A percentile compares a stretch with the other conserved stretches of the same genome.
phyloP scores from a whole-genome alignment of 768 basidiomycete genomes.

The Calocybe cyanea region DNA sequence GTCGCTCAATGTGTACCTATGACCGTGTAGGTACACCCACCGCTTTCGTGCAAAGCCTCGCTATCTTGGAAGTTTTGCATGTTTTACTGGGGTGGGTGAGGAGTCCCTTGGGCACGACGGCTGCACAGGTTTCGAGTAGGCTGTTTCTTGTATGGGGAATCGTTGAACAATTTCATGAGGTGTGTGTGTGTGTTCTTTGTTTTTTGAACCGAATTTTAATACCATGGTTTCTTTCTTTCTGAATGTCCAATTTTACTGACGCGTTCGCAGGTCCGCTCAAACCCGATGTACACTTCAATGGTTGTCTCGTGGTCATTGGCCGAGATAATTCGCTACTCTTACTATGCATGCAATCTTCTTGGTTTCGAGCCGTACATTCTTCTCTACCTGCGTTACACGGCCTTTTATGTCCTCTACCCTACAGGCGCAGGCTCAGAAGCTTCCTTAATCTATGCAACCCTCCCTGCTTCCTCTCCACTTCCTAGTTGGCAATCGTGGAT shows the following conservation, averaged over 20 bases:
- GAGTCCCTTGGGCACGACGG: slow-evolving; percentile 70
- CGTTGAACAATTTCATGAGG: slow-evolving; percentile 56
- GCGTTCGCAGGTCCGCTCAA: slow-evolving; percentile 65
- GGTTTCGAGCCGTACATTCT: slow-evolving; percentile 49
- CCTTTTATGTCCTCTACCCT: slow-evolving; percentile 93
- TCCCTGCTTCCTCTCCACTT: slow-evolving; percentile 48
- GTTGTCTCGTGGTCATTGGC: slow-evolving; percentile 89
- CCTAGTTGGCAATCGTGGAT: slow-evolving; percentile 40
- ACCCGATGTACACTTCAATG: slow-evolving; percentile 87
- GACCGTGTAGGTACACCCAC: slow-evolving; percentile 57
- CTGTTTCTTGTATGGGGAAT: slow-evolving; percentile 87
- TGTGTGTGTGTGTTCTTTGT: slow-evolving; percentile 30
- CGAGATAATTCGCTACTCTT: slow-evolving; percentile 88
- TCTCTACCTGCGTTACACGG: slow-evolving; percentile 80
- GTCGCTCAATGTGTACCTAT: slow-evolving; percentile 55
- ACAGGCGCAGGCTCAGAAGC: slow-evolving; percentile 91
- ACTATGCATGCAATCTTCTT: slow-evolving; percentile 72
- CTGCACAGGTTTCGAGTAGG: slow-evolving; percentile 76
- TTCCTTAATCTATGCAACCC: slow-evolving; percentile 71
- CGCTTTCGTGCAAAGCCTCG: slow-evolving; percentile 78
- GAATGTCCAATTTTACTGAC: too few species aligned
- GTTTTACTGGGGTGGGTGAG: slow-evolving; percentile 75
- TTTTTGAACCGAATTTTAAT: not conserved
- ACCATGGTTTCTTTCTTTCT: not conserved
- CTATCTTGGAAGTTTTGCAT: slow-evolving; percentile 82